Evolutionary conservation across 306 rosid genomes (phyloP).

Genomic region (Hippophae gyantsensis): DNA sequence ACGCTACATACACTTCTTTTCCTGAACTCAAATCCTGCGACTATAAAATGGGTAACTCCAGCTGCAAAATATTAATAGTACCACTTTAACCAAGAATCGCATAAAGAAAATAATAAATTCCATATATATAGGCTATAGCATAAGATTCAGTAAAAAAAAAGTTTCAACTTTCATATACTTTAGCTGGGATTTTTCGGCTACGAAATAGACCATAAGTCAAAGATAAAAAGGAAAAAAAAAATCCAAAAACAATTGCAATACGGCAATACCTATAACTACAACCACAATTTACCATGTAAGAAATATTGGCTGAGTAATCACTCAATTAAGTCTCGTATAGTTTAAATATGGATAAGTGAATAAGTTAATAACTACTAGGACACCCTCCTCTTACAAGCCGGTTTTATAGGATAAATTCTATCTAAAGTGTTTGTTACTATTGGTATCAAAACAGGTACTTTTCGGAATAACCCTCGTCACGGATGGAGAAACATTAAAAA

Average conservation of each 20-base stretch:
- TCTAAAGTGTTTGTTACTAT: too few relatives aligned
- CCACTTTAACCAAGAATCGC: background rate
- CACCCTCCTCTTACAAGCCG: too few relatives aligned
- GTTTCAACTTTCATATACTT: background rate
- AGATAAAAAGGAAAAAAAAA: too few relatives aligned
- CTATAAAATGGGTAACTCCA: slow-evolving; percentile 82
- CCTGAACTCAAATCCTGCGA: slow-evolving; percentile 84
- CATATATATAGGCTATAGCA: background rate
- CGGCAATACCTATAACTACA: slow-evolving; percentile 32
- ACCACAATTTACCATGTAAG: slow-evolving; percentile 41
- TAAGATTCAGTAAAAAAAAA: background rate
- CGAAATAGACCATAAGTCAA: background rate
- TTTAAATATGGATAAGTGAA: too few relatives aligned
- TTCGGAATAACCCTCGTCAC: too few relatives aligned
- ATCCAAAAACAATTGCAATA: background rate
- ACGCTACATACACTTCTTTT: slow-evolving; percentile 70
- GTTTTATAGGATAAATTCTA: too few relatives aligned
- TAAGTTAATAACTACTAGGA: too few relatives aligned
- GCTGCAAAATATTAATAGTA: slow-evolving; percentile 34
- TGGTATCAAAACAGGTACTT: too few relatives aligned
- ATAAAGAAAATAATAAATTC: background rate
- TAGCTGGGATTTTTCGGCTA: background rate
- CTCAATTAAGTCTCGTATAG: too few relatives aligned
- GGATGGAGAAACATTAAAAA: too few relatives aligned
- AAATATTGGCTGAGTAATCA: slow-evolving; percentile 1